phyloP scores from a whole-genome alignment of 129 eudicot species.

The Pseudognaphalium luteoalbum region DNA sequence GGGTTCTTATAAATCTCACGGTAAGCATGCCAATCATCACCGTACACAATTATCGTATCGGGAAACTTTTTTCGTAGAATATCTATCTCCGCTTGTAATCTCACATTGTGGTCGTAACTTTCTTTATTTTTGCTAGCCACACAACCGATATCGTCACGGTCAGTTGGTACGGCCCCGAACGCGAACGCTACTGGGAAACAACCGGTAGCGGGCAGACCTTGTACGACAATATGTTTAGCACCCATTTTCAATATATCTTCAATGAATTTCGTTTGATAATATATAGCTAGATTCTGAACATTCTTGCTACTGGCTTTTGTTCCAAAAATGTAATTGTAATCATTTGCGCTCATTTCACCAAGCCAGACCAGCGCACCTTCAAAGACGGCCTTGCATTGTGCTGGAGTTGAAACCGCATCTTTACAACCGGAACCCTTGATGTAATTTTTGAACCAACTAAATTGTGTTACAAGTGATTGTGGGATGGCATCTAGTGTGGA shows the following conservation, averaged over 20 bases:
- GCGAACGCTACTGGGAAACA: conserved; percentile 25
- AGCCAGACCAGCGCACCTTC: conserved; percentile 39
- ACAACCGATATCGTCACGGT: conserved; percentile 36
- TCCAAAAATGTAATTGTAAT: conserved; percentile 29
- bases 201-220: conserved; percentile 41
- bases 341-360: conserved; percentile 41
- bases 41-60: conserved; percentile 28
- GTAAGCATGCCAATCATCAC: conserved; percentile 37
- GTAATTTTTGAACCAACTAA: background rate
- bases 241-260: conserved; percentile 35
- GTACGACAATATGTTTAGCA: conserved; percentile 41
- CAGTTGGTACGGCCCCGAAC: background rate
- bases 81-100: conserved; percentile 19
- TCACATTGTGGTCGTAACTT: conserved; percentile 32
- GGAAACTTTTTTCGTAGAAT: conserved; percentile 23
- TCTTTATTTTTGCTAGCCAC: conserved; percentile 29
- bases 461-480: background rate
- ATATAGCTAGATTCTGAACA: conserved; percentile 32
- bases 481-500: background rate
- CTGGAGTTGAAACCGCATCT: conserved; percentile 14
- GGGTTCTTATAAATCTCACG: conserved; percentile 25
- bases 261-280: conserved; percentile 12
- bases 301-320: conserved; percentile 16
- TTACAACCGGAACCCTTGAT: conserved; percentile 17
- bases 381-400: conserved; percentile 26